Percentiles rank a stretch among this genome's conserved stretches.
Evolutionary conservation across 1,139 yeast genomes (phyloP).

Genomic region (Geotrichum siamense): DNA sequence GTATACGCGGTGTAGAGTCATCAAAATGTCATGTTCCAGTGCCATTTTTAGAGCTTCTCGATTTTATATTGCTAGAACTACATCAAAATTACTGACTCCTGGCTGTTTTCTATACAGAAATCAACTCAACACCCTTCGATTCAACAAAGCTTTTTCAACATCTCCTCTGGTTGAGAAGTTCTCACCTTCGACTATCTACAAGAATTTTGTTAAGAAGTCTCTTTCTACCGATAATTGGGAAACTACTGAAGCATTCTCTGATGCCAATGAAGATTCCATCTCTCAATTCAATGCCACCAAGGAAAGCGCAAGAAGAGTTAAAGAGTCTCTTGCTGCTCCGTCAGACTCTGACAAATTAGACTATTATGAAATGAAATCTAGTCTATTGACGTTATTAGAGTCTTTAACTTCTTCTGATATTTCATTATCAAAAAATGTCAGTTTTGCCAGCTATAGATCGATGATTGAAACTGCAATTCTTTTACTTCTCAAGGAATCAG

Average conservation of each 20-base stretch:
- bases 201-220: slow-evolving; percentile 15
- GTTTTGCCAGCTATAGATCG: slow-evolving; percentile 4
- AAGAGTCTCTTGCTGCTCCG: slow-evolving; percentile 16
- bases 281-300: neutral
- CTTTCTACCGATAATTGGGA: slow-evolving; percentile 16
- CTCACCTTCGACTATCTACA: slow-evolving; percentile 14
- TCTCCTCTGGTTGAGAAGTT: neutral
- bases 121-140: too few relatives aligned
- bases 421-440: slow-evolving; percentile 1
- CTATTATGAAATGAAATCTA: slow-evolving; percentile 9
- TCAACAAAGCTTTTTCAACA: neutral
- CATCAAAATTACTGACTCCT: neutral
- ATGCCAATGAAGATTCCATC: neutral
- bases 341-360: slow-evolving; percentile 16
- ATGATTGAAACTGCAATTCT: slow-evolving; percentile 8
- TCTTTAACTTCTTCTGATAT: slow-evolving; percentile 7
- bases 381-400: slow-evolving; percentile 7
- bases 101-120: too few relatives aligned
- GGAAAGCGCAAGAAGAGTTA: slow-evolving; percentile 13
- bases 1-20: too few relatives aligned
- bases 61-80: too few relatives aligned
- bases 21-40: too few relatives aligned
- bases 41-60: too few relatives aligned
- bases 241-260: slow-evolving; percentile 1
- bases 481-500: slow-evolving; percentile 10